These are phyloP conservation scores for Scalesia atractyloides DNA, from an alignment of 129 eudicot species.

Conservation along the genomic window DNA sequence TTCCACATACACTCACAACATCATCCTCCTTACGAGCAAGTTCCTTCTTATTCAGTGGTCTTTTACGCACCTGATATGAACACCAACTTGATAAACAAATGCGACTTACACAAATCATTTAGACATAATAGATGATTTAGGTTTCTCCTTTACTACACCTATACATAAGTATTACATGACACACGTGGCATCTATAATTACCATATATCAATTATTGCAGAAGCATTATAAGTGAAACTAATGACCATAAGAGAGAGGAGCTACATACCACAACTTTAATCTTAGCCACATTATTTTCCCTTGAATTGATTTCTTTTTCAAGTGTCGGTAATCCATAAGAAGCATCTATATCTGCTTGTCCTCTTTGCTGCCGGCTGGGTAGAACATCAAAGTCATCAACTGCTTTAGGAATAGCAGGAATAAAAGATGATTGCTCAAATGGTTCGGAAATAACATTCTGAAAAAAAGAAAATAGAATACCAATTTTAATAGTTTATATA, in stretches of 20 bases:
- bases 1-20: constrained; percentile 73
- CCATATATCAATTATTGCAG: not conserved
- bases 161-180: not conserved
- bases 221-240: not conserved
- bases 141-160: constrained; percentile 12
- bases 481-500: constrained; percentile 17
- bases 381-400: constrained; percentile 52
- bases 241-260: not conserved
- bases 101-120: constrained; percentile 10
- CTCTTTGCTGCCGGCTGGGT: constrained; percentile 52
- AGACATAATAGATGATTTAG: constrained; percentile 5
- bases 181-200: not conserved
- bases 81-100: constrained; percentile 4
- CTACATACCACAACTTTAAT: constrained; percentile 89
- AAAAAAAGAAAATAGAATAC: constrained; percentile 21
- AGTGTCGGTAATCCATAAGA: constrained; percentile 44
- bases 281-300: constrained; percentile 89
- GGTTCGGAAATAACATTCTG: constrained; percentile 87
- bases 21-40: constrained; percentile 93
- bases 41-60: constrained; percentile 97
- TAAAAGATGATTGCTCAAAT: constrained; percentile 79
- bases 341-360: constrained; percentile 59
- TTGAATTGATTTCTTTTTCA: constrained; percentile 64
- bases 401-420: constrained; percentile 57
- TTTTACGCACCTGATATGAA: constrained; percentile 79